These are phyloP conservation scores for Thymus mandschuricus DNA, from an alignment of 257 asterid species.

Conservation along the genomic window DNA sequence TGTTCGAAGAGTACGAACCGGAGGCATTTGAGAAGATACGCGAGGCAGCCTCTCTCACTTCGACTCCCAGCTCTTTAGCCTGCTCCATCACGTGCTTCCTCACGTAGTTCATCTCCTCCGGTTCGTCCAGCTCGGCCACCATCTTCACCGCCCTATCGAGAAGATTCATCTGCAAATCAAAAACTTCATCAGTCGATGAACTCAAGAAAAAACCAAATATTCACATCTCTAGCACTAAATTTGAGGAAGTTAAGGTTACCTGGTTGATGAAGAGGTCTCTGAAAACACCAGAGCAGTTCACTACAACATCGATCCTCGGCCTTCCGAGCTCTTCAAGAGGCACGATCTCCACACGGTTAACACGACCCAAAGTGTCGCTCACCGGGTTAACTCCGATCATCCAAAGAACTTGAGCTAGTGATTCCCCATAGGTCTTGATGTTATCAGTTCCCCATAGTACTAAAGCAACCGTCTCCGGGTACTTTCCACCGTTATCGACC, in stretches of 20 bases:
- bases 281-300: conserved; percentile 95
- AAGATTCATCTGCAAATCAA: conserved; percentile 75
- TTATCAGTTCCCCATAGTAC: conserved; percentile 98
- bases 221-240: background rate
- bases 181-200: background rate
- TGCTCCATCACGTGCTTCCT: conserved; percentile 90
- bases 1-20: conserved; percentile 88
- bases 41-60: conserved; percentile 91
- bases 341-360: conserved; percentile 77
- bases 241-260: conserved; percentile 41
- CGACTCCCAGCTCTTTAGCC: conserved; percentile 66
- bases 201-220: background rate
- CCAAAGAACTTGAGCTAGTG: conserved; percentile 93
- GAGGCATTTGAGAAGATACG: conserved; percentile 91
- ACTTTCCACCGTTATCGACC: conserved; percentile 82
- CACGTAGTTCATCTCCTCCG: conserved; percentile 77
- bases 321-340: conserved; percentile 96
- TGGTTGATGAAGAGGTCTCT: conserved; percentile 97
- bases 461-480: conserved; percentile 94
- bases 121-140: conserved; percentile 98
- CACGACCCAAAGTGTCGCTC: conserved; percentile 81
- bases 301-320: conserved; percentile 93
- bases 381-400: conserved; percentile 90
- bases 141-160: conserved; percentile 90
- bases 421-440: conserved; percentile 95